A percentile compares a stretch with the other conserved stretches of the same genome.
Conservation (phyloP, 305 asterid species). For the Solanum chacoense region DNA sequence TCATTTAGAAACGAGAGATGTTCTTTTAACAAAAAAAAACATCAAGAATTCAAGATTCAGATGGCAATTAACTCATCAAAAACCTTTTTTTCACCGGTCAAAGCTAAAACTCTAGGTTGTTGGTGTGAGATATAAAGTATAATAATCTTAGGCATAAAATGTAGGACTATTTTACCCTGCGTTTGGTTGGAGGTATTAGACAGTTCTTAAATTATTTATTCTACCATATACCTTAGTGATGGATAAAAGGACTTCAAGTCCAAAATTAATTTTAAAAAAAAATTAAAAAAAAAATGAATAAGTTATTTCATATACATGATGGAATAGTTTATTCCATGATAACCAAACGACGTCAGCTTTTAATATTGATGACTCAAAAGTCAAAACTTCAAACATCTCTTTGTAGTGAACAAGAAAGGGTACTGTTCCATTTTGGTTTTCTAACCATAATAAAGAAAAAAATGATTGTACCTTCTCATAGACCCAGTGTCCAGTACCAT, state of each 20-base stretch:
- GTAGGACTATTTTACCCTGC: no score
- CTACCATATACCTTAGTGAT: no score
- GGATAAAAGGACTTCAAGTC: no score
- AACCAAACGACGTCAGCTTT: background rate
- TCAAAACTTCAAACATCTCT: background rate
- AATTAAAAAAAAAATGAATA: no score
- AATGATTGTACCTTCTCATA: conserved; percentile 54
- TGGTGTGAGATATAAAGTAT: background rate
- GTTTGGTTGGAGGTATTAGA: background rate
- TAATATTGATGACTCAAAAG: background rate
- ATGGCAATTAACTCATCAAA: background rate
- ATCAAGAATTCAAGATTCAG: background rate
- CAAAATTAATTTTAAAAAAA: no score
- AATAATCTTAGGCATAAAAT: no score
- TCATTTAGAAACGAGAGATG: background rate
- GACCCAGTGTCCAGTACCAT: conserved; percentile 88
- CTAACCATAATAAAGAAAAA: background rate
- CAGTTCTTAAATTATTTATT: background rate
- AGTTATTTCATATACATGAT: background rate
- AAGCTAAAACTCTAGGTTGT: background rate
- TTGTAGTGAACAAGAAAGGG: background rate
- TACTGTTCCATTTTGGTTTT: background rate
- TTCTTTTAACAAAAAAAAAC: background rate
- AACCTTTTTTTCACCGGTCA: background rate
- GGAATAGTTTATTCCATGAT: no score